These are phyloP conservation scores for Neocucurbitaria cava DNA, from an alignment of 2,329 filamentous ascomycete genomes.

Conservation along the genomic window DNA sequence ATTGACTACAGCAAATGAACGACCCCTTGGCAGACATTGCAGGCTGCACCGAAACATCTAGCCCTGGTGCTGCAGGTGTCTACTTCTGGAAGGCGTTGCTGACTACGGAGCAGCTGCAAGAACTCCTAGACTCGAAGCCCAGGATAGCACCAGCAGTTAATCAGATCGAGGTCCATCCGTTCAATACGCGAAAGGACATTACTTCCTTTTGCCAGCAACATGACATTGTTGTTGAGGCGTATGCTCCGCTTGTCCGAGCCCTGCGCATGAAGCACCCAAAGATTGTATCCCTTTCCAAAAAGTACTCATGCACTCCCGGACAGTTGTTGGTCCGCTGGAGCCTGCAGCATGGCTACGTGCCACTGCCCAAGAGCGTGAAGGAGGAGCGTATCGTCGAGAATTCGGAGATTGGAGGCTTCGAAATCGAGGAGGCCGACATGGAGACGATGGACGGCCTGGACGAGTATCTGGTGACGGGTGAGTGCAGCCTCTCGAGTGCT, in stretches of 20 bases:
- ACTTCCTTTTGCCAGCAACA: slow-evolving; percentile 70
- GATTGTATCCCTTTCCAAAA: slow-evolving; percentile 67
- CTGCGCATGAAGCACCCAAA: slow-evolving; percentile 72
- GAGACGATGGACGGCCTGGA: slow-evolving; percentile 68
- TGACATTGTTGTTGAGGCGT: slow-evolving; percentile 76
- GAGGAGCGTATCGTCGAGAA: slow-evolving; percentile 71
- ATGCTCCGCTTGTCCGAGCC: slow-evolving; percentile 77
- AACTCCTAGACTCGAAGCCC: slow-evolving; percentile 69
- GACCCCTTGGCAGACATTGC: not conserved
- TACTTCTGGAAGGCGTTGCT: slow-evolving; percentile 11
- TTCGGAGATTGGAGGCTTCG: slow-evolving; percentile 65
- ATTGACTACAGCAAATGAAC: not conserved
- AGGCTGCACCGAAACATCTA: not conserved
- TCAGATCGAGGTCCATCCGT: slow-evolving; percentile 81
- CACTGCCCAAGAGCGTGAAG: slow-evolving; percentile 74
- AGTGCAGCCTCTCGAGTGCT: slow-evolving; percentile 12
- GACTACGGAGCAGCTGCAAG: slow-evolving; percentile 62
- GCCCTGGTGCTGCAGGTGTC: slow-evolving; percentile 2
- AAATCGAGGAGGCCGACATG: slow-evolving; percentile 70
- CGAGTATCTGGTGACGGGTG: slow-evolving; percentile 71
- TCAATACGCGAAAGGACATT: slow-evolving; percentile 76
- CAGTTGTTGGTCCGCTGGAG: slow-evolving; percentile 82
- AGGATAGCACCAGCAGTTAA: slow-evolving; percentile 73
- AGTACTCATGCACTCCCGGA: slow-evolving; percentile 73
- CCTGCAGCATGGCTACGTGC: slow-evolving; percentile 75